Evolutionary conservation across 768 basidiomycete species (phyloP).

Genomic region (Mycena floridula): DNA sequence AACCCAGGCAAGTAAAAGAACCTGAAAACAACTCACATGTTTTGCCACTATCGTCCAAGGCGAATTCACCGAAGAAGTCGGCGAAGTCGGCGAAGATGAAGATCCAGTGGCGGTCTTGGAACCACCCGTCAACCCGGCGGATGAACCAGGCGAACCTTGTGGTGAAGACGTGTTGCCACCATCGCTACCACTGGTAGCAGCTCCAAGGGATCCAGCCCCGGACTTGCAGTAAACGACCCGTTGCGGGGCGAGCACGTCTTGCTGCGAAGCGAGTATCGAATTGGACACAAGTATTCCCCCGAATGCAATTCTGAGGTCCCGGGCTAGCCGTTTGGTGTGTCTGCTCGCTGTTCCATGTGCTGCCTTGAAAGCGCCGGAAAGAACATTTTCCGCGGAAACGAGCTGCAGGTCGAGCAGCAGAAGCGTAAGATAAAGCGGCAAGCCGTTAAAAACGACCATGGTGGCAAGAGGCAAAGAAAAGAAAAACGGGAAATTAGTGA

Average conservation of each 20-base stretch:
- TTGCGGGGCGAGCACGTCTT: not conserved
- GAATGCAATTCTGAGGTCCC: constrained; percentile 66
- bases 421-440: constrained; percentile 30
- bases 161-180: too few relatives aligned
- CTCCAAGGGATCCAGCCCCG: constrained; percentile 18
- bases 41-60: constrained; percentile 54
- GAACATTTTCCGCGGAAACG: constrained; percentile 21
- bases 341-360: constrained; percentile 50
- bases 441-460: constrained; percentile 21
- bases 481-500: too few relatives aligned
- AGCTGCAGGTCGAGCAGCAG: constrained; percentile 24
- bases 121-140: too few relatives aligned
- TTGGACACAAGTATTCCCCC: constrained; percentile 39
- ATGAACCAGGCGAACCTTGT: too few relatives aligned
- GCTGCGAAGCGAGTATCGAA: not conserved
- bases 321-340: constrained; percentile 56
- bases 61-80: constrained; percentile 29
- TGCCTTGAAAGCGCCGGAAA: constrained; percentile 36
- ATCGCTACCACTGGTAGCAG: not conserved
- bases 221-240: constrained; percentile 39
- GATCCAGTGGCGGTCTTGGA: constrained; percentile 5
- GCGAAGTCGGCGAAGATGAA: constrained; percentile 13
- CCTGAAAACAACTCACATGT: constrained; percentile 37
- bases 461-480: constrained; percentile 9
- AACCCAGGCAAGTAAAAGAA: constrained; percentile 5